Evolutionary conservation across 106 monocot genomes (phyloP).

Genomic region (Apostasia shenzhenica): DNA sequence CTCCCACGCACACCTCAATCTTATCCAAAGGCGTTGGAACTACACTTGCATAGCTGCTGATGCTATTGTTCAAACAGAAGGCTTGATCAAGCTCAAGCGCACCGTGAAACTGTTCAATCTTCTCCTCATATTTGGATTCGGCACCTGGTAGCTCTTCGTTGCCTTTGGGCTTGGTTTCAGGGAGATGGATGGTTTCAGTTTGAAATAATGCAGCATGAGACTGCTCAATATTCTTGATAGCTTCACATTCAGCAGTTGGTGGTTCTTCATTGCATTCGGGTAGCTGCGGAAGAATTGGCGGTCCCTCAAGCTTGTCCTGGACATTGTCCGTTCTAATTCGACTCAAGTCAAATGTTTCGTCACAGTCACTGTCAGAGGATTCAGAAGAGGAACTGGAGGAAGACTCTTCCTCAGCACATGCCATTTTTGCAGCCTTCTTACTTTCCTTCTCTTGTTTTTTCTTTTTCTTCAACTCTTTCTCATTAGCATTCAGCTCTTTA

Average conservation of each 20-base stretch:
- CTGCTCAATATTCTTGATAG: neutral
- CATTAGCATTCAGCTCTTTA: slow-evolving; percentile 34
- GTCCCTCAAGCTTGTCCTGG: neutral
- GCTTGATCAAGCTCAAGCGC: neutral
- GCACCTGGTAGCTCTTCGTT: neutral
- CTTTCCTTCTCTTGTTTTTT: slow-evolving; percentile 33
- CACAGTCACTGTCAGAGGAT: slow-evolving; percentile 75
- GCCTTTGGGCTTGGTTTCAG: too few relatives aligned
- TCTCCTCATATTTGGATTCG: neutral
- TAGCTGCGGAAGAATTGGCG: neutral
- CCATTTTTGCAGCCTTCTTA: slow-evolving; percentile 23
- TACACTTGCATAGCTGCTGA: neutral
- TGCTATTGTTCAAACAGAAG: neutral
- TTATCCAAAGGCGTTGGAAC: slow-evolving; percentile 8
- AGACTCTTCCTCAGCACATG: slow-evolving; percentile 6
- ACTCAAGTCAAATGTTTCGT: slow-evolving; percentile 24
- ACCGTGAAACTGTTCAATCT: neutral
- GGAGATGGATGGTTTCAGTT: too few relatives aligned
- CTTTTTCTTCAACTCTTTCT: slow-evolving; percentile 44
- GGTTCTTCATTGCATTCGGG: neutral
- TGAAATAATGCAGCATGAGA: too few relatives aligned
- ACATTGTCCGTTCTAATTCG: too few relatives aligned
- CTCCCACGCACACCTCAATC: slow-evolving; percentile 97
- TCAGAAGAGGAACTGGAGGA: slow-evolving; percentile 63
- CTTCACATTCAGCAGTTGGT: too few relatives aligned